A percentile compares a stretch with the other conserved stretches of the same genome.
phyloP scores from a whole-genome alignment of 2,329 filamentous ascomycete species.

The Hortaea sp. region DNA sequence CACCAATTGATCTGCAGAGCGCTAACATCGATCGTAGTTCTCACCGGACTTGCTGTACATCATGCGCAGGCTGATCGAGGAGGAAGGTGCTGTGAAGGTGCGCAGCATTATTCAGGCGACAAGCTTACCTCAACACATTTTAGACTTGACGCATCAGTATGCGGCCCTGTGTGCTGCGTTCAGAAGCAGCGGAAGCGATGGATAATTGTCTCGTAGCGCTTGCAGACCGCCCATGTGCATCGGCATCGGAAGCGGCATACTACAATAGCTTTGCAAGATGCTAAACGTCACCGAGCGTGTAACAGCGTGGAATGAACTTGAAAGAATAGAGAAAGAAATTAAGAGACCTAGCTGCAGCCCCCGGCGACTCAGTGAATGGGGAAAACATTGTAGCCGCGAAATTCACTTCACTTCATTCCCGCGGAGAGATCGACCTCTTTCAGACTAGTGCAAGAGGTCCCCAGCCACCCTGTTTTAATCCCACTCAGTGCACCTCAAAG shows the following conservation, averaged over 20 bases:
- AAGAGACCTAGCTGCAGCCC: too few species aligned
- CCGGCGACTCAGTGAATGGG: too few species aligned
- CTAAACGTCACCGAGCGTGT: too few species aligned
- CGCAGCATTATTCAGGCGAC: conserved; percentile 95
- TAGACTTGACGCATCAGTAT: conserved; percentile 94
- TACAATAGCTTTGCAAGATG: background rate
- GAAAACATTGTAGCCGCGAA: background rate
- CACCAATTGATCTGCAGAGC: too few species aligned
- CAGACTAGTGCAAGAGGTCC: background rate
- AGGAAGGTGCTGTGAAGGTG: conserved; percentile 94
- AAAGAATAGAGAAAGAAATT: too few species aligned
- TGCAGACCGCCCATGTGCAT: background rate
- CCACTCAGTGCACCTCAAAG: background rate
- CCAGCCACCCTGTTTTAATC: background rate
- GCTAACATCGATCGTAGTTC: conserved; percentile 46
- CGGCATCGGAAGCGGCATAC: background rate
- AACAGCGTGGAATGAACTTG: too few species aligned
- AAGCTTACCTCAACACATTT: conserved; percentile 80
- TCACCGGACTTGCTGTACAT: conserved; percentile 81
- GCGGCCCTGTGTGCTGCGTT: conserved; percentile 90
- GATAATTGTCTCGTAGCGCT: conserved; percentile 33
- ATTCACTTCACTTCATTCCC: background rate
- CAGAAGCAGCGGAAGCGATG: conserved; percentile 84
- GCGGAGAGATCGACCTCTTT: background rate
- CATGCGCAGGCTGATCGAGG: conserved; percentile 87